Evolutionary conservation across 179 eudicot species (phyloP).

Genomic region (Vitellaria paradoxa): DNA sequence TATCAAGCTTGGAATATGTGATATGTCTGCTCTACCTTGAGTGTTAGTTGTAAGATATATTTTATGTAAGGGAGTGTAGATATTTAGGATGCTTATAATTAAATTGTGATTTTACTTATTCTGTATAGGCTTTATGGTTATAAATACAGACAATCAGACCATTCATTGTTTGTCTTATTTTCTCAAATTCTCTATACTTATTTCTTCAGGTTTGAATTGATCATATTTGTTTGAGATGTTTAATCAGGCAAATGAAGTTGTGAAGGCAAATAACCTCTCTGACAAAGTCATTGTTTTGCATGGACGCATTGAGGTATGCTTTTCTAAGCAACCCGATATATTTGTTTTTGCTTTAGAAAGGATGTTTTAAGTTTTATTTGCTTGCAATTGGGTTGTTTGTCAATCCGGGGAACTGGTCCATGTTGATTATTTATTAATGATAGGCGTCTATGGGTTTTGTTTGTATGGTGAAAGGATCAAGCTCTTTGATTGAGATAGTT

Average conservation of each 20-base stretch:
- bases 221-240: conserved; percentile 15
- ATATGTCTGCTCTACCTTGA: too few relatives aligned
- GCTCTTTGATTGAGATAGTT: neutral
- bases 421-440: neutral
- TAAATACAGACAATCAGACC: too few relatives aligned
- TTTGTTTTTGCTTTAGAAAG: conserved; percentile 6
- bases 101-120: too few relatives aligned
- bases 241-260: conserved; percentile 88
- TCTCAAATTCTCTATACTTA: too few relatives aligned
- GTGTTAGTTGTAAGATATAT: too few relatives aligned
- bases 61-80: too few relatives aligned
- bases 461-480: neutral
- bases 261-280: conserved; percentile 86
- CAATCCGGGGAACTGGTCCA: neutral
- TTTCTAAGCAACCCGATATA: conserved; percentile 3
- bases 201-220: neutral
- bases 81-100: too few relatives aligned
- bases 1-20: too few relatives aligned
- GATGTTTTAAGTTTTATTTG: neutral
- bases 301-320: conserved; percentile 91
- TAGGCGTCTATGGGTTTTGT: neutral
- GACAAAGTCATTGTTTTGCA: conserved; percentile 87
- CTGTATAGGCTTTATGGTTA: too few relatives aligned
- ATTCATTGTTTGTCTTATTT: too few relatives aligned
- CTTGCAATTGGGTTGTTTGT: neutral